These are phyloP conservation scores for Lactuca saligna DNA, from an alignment of 129 eudicot genomes.

Conservation along the genomic window DNA sequence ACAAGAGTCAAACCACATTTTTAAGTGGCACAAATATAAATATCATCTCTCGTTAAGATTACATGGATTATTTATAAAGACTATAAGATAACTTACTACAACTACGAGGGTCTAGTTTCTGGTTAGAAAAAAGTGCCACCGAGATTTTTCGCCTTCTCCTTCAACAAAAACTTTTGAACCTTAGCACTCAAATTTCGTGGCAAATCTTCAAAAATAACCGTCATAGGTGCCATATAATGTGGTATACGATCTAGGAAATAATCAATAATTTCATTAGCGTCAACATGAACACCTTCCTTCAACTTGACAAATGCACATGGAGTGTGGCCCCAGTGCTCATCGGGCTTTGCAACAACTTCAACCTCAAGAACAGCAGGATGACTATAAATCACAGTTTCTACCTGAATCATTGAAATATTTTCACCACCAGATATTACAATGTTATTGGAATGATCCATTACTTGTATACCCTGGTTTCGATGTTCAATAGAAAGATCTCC, in stretches of 20 bases:
- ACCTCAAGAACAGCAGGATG: slow-evolving; percentile 63
- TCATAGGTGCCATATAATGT: slow-evolving; percentile 57
- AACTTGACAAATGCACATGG: slow-evolving; percentile 62
- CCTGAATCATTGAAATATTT: slow-evolving; percentile 53
- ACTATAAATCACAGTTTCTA: slow-evolving; percentile 47
- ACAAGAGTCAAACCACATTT: too few relatives aligned
- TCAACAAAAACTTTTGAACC: slow-evolving; percentile 57
- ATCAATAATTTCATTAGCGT: slow-evolving; percentile 38
- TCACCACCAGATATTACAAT: slow-evolving; percentile 60
- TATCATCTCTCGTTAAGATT: too few relatives aligned
- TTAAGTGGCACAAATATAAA: too few relatives aligned
- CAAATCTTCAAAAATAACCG: slow-evolving; percentile 48
- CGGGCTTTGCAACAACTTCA: slow-evolving; percentile 60
- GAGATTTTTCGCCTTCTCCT: slow-evolving; percentile 49
- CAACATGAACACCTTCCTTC: slow-evolving; percentile 46
- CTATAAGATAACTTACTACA: too few relatives aligned
- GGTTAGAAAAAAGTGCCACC: slow-evolving; percentile 33
- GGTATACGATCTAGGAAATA: slow-evolving; percentile 54
- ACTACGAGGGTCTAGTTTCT: too few relatives aligned
- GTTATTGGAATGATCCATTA: slow-evolving; percentile 52
- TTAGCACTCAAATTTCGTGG: slow-evolving; percentile 62
- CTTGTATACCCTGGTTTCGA: slow-evolving; percentile 42
- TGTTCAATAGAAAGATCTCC: slow-evolving; percentile 55
- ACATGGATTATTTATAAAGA: too few relatives aligned
- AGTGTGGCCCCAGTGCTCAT: slow-evolving; percentile 65